phyloP scores from a whole-genome alignment of 805 yeast genomes.

The Starmerella scarabaei region DNA sequence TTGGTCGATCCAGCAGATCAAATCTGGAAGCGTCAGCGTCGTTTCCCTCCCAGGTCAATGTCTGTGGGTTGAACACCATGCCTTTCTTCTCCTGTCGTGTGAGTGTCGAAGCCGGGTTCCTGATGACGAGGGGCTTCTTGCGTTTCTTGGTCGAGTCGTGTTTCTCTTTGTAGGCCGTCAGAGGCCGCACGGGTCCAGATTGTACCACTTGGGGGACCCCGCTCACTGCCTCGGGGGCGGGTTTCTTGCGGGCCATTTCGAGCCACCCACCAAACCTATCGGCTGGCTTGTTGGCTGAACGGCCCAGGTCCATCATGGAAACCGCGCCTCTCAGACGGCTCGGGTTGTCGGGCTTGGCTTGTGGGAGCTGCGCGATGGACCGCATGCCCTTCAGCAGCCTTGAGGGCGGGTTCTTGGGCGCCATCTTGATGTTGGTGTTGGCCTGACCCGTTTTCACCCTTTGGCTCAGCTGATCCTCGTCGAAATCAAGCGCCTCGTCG shows the following conservation, averaged over 20 bases:
- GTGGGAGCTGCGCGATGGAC: conserved; percentile 20
- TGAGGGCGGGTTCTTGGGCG: conserved; percentile 11
- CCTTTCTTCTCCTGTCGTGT: conserved; percentile 18
- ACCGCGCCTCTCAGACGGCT: conserved; percentile 14
- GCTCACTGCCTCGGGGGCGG: background rate
- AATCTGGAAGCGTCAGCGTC: conserved; percentile 19
- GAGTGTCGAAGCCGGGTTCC: conserved; percentile 11
- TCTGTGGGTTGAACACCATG: conserved; percentile 22
- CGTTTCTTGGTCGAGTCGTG: conserved; percentile 2
- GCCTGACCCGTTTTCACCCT: conserved; percentile 15
- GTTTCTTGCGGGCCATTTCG: background rate
- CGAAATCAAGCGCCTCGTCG: conserved; percentile 18
- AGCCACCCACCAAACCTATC: too few relatives aligned
- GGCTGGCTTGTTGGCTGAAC: background rate
- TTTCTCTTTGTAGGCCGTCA: conserved; percentile 20
- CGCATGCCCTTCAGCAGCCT: conserved; percentile 17
- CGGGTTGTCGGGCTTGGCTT: conserved; percentile 3
- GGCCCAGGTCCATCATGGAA: conserved; percentile 17
- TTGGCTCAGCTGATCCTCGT: conserved; percentile 16
- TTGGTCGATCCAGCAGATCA: conserved; percentile 7
- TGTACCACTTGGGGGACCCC: background rate
- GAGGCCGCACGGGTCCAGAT: conserved; percentile 13
- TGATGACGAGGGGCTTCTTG: conserved; percentile 11
- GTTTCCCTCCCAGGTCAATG: conserved; percentile 23
- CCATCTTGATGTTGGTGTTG: conserved; percentile 19